A percentile compares a stretch with the other conserved stretches of the same genome.
Conservation (phyloP, 2,329 filamentous ascomycete species). For the Hawksworthiomyces lignivorus region DNA sequence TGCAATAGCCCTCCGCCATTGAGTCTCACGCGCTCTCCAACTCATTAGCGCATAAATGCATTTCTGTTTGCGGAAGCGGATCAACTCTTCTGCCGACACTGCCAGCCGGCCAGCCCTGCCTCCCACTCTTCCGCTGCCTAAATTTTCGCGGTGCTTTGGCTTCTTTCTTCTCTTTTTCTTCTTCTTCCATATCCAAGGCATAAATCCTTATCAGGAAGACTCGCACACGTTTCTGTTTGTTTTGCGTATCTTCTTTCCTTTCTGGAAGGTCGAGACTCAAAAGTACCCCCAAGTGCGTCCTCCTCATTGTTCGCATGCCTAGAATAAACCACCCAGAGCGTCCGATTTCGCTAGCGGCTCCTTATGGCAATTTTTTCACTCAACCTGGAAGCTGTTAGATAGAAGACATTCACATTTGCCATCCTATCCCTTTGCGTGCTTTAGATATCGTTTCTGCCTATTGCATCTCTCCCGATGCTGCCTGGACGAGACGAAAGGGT, state of each 20-base stretch:
- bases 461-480: no score
- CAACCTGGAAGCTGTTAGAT: slow-evolving; percentile 19
- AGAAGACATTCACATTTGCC: slow-evolving; percentile 17
- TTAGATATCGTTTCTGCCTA: no score
- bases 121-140: slow-evolving; percentile 18
- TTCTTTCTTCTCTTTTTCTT: slow-evolving; percentile 26
- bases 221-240: slow-evolving; percentile 13
- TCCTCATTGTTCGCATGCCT: slow-evolving; percentile 88
- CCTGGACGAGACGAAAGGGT: no score
- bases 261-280: not conserved
- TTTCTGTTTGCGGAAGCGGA: slow-evolving; percentile 12
- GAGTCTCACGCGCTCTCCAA: no score
- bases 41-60: no score
- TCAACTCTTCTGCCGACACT: slow-evolving; percentile 7
- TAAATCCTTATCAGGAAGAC: slow-evolving; percentile 74
- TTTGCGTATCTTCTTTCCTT: slow-evolving; percentile 1
- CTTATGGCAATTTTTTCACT: slow-evolving; percentile 32
- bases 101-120: not conserved
- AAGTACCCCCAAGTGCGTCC: slow-evolving; percentile 59
- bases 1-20: no score
- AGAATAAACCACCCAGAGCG: slow-evolving; percentile 61
- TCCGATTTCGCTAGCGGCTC: slow-evolving; percentile 99
- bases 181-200: slow-evolving; percentile 46
- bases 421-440: no score
- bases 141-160: not conserved